Conservation (phyloP, 495 filamentous ascomycete species). For the Bathelium albidoporum region DNA sequence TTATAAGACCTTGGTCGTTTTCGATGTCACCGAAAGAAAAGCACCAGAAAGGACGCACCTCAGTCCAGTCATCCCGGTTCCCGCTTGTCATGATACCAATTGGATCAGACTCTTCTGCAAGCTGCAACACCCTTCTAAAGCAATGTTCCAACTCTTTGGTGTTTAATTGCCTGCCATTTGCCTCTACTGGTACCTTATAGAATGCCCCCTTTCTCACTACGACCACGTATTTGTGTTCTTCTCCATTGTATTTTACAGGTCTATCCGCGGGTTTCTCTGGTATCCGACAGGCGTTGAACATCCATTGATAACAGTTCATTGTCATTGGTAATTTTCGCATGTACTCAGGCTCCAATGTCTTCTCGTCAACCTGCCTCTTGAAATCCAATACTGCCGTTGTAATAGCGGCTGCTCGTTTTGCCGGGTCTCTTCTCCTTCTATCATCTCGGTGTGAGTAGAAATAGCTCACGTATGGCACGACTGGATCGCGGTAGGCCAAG, state of each 20-base stretch:
- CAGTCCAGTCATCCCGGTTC: conserved; percentile 88
- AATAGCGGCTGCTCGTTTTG: conserved; percentile 85
- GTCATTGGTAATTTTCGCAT: conserved; percentile 92
- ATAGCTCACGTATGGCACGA: conserved; percentile 97
- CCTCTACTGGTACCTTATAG: conserved; percentile 71
- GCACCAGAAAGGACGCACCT: conserved; percentile 31
- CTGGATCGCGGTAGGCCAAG: conserved; percentile 84
- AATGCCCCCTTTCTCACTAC: conserved; percentile 93
- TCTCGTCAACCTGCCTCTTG: conserved; percentile 79
- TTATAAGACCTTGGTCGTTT: no score
- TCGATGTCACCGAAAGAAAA: background rate
- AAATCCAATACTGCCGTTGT: conserved; percentile 79
- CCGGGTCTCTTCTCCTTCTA: conserved; percentile 72
- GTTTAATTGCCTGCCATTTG: conserved; percentile 73
- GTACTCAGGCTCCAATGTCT: conserved; percentile 89
- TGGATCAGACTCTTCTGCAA: conserved; percentile 55
- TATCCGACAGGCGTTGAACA: conserved; percentile 93
- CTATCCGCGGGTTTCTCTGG: conserved; percentile 74
- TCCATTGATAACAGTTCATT: conserved; percentile 96
- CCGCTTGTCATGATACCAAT: conserved; percentile 82
- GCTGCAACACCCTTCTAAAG: conserved; percentile 75
- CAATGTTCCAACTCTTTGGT: conserved; percentile 78
- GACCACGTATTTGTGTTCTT: conserved; percentile 73
- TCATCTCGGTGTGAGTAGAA: conserved; percentile 99
- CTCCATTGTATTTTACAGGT: conserved; percentile 65